Percentiles rank a stretch among this genome's conserved stretches.
Evolutionary conservation across 2,329 filamentous ascomycete genomes (phyloP).

Genomic region (Penicillium verrucosum): DNA sequence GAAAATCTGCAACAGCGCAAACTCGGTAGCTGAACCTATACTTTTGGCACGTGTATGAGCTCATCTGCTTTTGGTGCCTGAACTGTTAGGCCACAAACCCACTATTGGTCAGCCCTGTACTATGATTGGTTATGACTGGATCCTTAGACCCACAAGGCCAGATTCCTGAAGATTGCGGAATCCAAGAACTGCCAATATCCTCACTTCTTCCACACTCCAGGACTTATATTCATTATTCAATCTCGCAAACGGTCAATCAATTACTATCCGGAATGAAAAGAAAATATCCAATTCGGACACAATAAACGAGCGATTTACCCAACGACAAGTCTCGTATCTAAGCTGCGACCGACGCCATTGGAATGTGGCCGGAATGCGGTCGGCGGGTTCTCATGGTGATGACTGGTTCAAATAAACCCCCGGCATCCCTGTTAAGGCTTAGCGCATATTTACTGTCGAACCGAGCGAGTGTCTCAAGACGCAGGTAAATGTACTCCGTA

Average conservation of each 20-base stretch:
- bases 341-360: constrained; percentile 7
- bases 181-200: not conserved
- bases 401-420: constrained; percentile 14
- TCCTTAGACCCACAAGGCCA: constrained; percentile 4
- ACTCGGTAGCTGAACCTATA: constrained; percentile 9
- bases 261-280: no score
- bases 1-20: not conserved
- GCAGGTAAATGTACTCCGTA: not conserved
- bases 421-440: constrained; percentile 10
- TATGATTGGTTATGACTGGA: not conserved
- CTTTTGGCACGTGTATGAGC: constrained; percentile 25
- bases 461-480: not conserved
- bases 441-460: constrained; percentile 2
- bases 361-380: constrained; percentile 22
- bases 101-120: not conserved
- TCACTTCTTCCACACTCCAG: not conserved
- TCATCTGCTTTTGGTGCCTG: constrained; percentile 11
- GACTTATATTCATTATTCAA: not conserved
- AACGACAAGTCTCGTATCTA: not conserved
- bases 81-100: constrained; percentile 2
- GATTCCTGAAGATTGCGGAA: constrained; percentile 7
- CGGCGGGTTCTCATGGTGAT: constrained; percentile 22
- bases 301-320: not conserved
- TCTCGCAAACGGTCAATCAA: constrained; percentile 1
- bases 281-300: not conserved